Evolutionary conservation across 129 eudicot genomes (phyloP).

Genomic region (Saussurea involucrata): DNA sequence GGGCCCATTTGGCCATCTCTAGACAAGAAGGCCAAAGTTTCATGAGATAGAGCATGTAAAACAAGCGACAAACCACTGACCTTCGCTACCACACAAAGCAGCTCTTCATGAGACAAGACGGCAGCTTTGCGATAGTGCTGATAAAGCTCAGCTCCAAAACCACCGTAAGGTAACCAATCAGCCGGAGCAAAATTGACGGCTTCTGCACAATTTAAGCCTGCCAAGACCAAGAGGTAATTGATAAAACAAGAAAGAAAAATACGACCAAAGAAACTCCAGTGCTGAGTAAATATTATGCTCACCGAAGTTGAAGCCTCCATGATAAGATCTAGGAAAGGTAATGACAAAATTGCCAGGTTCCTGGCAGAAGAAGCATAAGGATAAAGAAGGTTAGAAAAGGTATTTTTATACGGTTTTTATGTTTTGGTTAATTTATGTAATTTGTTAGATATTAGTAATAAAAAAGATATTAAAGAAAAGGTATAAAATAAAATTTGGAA

Average conservation of each 20-base stretch:
- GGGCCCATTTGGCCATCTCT: too few relatives aligned
- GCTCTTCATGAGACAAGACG: constrained; percentile 94
- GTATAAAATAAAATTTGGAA: too few relatives aligned
- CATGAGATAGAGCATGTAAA: background rate
- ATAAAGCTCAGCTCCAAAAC: constrained; percentile 94
- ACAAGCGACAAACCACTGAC: constrained; percentile 29
- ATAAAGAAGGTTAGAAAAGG: constrained; percentile 11
- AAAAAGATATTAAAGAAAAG: too few relatives aligned
- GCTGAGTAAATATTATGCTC: constrained; percentile 25
- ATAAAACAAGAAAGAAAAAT: constrained; percentile 1
- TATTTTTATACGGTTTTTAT: too few relatives aligned
- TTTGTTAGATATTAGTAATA: too few relatives aligned
- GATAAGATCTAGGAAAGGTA: constrained; percentile 97
- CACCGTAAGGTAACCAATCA: constrained; percentile 99
- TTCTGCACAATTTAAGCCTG: constrained; percentile 99
- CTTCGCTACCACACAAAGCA: constrained; percentile 92
- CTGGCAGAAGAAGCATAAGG: constrained; percentile 31
- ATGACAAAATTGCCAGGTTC: constrained; percentile 98
- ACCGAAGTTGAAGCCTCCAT: constrained; percentile 98
- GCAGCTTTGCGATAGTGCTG: constrained; percentile 85
- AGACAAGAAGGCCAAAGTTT: background rate
- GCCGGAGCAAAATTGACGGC: constrained; percentile 99
- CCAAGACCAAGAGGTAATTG: constrained; percentile 14
- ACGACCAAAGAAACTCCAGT: background rate
- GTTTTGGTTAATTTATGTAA: too few relatives aligned